A percentile compares a stretch with the other conserved stretches of the same genome.
These are phyloP conservation scores for Hypoxylon sp. DNA, from an alignment of 2,329 filamentous ascomycete species.

Conservation along the genomic window DNA sequence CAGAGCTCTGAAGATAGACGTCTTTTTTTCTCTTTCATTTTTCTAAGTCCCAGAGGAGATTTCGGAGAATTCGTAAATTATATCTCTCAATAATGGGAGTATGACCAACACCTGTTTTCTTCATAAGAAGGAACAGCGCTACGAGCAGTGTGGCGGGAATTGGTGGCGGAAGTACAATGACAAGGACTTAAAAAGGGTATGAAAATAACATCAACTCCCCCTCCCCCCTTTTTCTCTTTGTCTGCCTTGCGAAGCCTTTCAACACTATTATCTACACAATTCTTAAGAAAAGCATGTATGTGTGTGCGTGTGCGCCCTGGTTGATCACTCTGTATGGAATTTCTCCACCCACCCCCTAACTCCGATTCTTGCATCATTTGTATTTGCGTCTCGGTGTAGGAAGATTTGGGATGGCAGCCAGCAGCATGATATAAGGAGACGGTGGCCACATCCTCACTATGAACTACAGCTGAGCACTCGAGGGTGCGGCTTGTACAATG, in stretches of 20 bases:
- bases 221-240: conserved; percentile 19
- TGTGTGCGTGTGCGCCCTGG: conserved; percentile 44
- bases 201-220: conserved; percentile 47
- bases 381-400: conserved; percentile 42
- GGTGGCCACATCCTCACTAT: conserved; percentile 39
- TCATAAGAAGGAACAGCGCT: conserved; percentile 40
- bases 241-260: conserved; percentile 31
- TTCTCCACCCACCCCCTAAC: conserved; percentile 40
- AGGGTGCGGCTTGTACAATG: conserved; percentile 41
- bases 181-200: conserved; percentile 47
- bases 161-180: conserved; percentile 37
- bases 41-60: conserved; percentile 22
- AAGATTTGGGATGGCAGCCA: conserved; percentile 39
- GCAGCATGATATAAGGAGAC: conserved; percentile 33
- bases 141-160: conserved; percentile 33
- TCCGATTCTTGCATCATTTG: conserved; percentile 39
- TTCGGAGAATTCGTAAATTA: conserved; percentile 47
- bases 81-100: conserved; percentile 50
- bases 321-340: conserved; percentile 41
- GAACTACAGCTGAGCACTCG: conserved; percentile 38
- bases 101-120: conserved; percentile 45
- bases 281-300: conserved; percentile 41
- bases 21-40: conserved; percentile 23
- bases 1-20: conserved; percentile 37
- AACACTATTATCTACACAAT: conserved; percentile 42